A percentile compares a stretch with the other conserved stretches of the same genome.
phyloP scores from a whole-genome alignment of 129 eudicot species.

The Chrysanthemum lavandulifolium region DNA sequence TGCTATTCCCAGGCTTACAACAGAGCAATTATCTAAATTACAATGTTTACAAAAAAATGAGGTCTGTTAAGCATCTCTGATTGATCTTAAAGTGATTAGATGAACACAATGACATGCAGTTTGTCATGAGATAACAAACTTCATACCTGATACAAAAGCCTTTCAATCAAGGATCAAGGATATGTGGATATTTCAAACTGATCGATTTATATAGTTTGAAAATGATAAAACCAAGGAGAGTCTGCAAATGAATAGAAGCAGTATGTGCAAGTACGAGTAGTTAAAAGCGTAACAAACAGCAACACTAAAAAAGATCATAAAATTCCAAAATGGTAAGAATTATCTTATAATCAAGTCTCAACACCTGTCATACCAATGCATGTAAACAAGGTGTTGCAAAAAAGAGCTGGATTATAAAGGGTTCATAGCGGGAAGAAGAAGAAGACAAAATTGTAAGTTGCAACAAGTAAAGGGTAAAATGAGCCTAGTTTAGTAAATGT shows the following conservation, averaged over 20 bases:
- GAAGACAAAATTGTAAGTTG: no score
- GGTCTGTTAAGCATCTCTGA: no score
- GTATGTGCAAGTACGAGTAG: background rate
- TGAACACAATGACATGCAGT: background rate
- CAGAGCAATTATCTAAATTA: no score
- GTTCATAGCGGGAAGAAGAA: no score
- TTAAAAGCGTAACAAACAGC: background rate
- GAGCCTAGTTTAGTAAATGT: no score
- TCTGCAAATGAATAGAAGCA: slow-evolving; percentile 42
- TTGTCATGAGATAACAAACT: background rate
- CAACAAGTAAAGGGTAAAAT: no score
- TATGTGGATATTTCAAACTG: slow-evolving; percentile 79
- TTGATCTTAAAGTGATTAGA: no score
- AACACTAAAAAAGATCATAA: slow-evolving; percentile 21
- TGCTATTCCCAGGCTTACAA: no score
- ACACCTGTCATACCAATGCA: slow-evolving; percentile 51
- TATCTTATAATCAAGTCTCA: slow-evolving; percentile 47
- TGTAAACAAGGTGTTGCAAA: no score
- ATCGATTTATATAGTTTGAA: slow-evolving; percentile 68
- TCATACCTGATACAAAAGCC: slow-evolving; percentile 81
- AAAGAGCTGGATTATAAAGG: no score
- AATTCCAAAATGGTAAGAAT: slow-evolving; percentile 36
- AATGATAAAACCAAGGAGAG: slow-evolving; percentile 71
- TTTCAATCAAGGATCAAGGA: slow-evolving; percentile 80
- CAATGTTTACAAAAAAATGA: background rate